Base-by-base conservation (phyloP, 176 grass and related monocot genomes). In the Phoenix roebelenii region DNA sequence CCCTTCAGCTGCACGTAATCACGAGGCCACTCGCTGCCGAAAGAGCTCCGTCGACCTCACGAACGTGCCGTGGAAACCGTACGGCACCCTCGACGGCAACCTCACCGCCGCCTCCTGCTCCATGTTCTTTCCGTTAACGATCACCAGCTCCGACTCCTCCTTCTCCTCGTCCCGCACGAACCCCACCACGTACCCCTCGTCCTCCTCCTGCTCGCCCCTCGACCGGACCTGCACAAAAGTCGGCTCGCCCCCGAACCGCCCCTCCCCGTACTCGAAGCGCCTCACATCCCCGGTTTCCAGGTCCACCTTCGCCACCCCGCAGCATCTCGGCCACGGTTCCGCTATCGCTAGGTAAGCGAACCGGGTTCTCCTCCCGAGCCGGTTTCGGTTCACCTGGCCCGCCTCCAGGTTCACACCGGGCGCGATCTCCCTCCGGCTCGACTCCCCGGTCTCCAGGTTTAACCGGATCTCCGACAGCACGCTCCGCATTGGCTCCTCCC, bases 221-320 rank as follows among this genome's bases (percentile, higher is more conserved):
- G 23, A 5, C 15, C 14, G 15, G 22, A 12, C 57, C 15, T 25
- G 57, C 5, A 59, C 24, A 2, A 59, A 59, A 15, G 15, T 26
- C 57, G 57, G 57, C 57, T 59, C 57, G 1, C 57, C 57, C 15
- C 57, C 57, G 23, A 59, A 59, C 57, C 23, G 22, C 0, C 57
- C 57, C 9, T 24, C 15, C 24, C 57, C 57, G 25, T 59, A 59
- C 10, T 59, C 57, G 23, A 59, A 59, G 2, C 57, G 25, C 4
- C 23, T n/a, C 23, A 59, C 25, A 3, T 59, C 25, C 4, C 57
- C 25, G 12, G 23, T 59, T 12, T 59, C 57, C 57, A 59, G 57
- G 25, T 59, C 57, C 57, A 59, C 57, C 57, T 59, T 59, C 14
- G 57, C 57, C 57, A 59, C 15, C 4, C 57, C 57, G 57, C 15